A percentile compares a stretch with the other conserved stretches of the same genome.
phyloP scores from a whole-genome alignment of 2,329 filamentous ascomycete species.

The Aspergillus sp. region DNA sequence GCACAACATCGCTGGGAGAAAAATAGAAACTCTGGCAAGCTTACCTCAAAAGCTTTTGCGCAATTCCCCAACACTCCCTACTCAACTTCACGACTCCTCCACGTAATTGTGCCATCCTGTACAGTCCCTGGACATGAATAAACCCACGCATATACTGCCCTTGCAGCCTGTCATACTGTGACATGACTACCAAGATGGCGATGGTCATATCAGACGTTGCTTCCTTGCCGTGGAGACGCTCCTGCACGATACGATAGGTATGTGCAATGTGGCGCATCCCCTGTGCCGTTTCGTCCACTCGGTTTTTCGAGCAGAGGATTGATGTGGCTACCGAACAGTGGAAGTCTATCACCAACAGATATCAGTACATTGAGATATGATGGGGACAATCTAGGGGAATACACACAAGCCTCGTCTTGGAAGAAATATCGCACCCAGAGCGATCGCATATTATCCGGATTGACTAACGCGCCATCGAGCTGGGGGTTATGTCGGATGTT shows the following conservation, averaged over 20 bases:
- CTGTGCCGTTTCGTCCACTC: background rate
- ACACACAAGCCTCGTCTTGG: conserved; percentile 10
- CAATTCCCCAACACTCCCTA: conserved; percentile 3
- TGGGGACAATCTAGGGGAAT: background rate
- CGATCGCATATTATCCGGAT: background rate
- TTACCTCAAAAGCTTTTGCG: conserved; percentile 8
- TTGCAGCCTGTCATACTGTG: conserved; percentile 11
- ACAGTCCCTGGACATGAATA: conserved; percentile 7
- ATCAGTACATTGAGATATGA: background rate
- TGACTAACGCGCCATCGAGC: conserved; percentile 4
- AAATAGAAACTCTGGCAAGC: background rate
- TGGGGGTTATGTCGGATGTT: background rate
- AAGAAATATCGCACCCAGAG: conserved; percentile 10
- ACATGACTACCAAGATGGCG: conserved; percentile 6
- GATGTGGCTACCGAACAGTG: conserved; percentile 8
- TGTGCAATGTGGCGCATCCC: conserved; percentile 9
- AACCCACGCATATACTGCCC: conserved; percentile 4
- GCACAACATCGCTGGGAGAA: background rate
- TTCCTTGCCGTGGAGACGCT: background rate
- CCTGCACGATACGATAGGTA: conserved; percentile 9
- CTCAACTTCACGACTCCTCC: background rate
- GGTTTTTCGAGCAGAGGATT: conserved; percentile 6
- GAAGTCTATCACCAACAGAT: background rate
- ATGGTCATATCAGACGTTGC: conserved; percentile 13
- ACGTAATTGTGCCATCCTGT: conserved; percentile 7